Base-by-base conservation (phyloP, 208 protist genomes). In the Trypanosoma cruzi region DNA sequence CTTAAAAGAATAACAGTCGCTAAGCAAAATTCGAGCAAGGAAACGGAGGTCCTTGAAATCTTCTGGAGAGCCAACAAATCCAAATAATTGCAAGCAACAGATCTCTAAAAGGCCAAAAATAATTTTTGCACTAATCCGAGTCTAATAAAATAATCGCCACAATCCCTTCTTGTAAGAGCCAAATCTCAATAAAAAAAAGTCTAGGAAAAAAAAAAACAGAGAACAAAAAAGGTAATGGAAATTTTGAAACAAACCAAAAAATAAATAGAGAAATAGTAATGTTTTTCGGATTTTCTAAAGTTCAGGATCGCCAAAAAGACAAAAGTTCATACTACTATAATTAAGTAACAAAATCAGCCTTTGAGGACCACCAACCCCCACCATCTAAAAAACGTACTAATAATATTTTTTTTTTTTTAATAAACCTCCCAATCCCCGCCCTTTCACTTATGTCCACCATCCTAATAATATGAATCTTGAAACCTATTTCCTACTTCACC, bases 401-500 rank as follows among this genome's bases (percentile, higher is more conserved):
- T 4, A 40, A 40, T 40, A 13, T 13, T 40, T 4, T 40, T 40
- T 10, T 4, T 40, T n/a, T n/a, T 44, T 44, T 44, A 44, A 44
- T 16, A 44, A 44, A 13, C 44, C 44, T 49, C 5, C 6, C 32
- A 63, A 46, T 32, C 32, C 13, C 40, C 40, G 2, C 48, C 8
- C 32, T 26, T 20, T 20, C 16, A 14, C 16, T 6, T 20, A 5
- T 22, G 3, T 49, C 44, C 4, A 20, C 4, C 4, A 49, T 20
- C 28, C 6, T 31, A 55, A 1, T 55, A 24, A 1, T 55, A 57
- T 32, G 36, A 55, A 29, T 36, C 31, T n/a, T 59, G 49, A 53
- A 42, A 46, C 14, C 29, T 55, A 46, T 63, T 26, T 55, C n/a
- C 79, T 92, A 95, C 77, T 95, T 92, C 48, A 93, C 63, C 75